These are phyloP conservation scores for Pythium grandisporangium DNA, from an alignment of 352 stramenopile species.

Conservation along the genomic window DNA sequence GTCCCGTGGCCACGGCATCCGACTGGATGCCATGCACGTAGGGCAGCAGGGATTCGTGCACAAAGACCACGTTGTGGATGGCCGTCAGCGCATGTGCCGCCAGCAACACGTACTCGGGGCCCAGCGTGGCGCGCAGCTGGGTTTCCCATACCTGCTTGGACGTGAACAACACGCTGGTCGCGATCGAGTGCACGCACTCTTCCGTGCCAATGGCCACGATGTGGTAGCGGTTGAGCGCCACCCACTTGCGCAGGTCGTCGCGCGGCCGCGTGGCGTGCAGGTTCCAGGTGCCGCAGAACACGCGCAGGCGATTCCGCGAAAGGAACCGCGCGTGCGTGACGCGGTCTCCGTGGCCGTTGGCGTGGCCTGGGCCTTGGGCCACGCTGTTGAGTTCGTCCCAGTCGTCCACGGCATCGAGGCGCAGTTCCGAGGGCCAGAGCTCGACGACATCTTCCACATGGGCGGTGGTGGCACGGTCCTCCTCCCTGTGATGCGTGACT, in stretches of 20 bases:
- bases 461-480: no score
- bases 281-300: conserved; percentile 84
- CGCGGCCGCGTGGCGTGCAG: conserved; percentile 66
- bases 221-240: conserved; percentile 77
- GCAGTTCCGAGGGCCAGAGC: conserved; percentile 42
- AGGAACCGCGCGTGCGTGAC: conserved; percentile 33
- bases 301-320: conserved; percentile 28
- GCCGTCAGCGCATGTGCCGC: conserved; percentile 87
- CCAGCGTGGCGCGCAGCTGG: conserved; percentile 43
- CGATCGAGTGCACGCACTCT: conserved; percentile 91
- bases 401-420: conserved; percentile 32
- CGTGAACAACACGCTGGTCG: conserved; percentile 90
- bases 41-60: conserved; percentile 76
- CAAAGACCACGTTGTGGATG: conserved; percentile 92
- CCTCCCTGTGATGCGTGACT: no score
- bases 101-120: conserved; percentile 84
- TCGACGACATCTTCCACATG: no score
- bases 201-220: conserved; percentile 87
- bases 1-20: conserved; percentile 87
- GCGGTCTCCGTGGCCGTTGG: conserved; percentile 11
- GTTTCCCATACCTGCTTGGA: conserved; percentile 81
- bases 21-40: conserved; percentile 84
- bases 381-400: conserved; percentile 44
- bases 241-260: conserved; percentile 55
- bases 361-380: no score